phyloP scores from a whole-genome alignment of 352 stramenopile species.

The Pythium apleroticum region DNA sequence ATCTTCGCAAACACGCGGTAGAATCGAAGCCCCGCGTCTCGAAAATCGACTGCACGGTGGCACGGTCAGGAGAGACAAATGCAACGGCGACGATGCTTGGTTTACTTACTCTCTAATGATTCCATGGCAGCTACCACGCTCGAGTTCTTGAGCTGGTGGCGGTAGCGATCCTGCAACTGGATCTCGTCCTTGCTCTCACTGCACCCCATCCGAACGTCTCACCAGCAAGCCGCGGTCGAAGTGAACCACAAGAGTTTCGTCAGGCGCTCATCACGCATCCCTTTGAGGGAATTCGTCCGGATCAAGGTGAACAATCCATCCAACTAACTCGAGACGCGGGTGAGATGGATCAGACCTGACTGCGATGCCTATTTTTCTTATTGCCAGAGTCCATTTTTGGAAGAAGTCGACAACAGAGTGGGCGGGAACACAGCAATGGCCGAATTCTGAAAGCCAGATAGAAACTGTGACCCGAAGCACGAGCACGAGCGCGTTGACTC shows the following conservation, averaged over 20 bases:
- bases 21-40: conserved; percentile 37
- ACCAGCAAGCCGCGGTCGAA: neutral
- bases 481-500: neutral
- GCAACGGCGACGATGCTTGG: neutral
- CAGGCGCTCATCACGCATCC: neutral
- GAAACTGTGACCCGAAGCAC: neutral
- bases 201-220: conserved; percentile 34
- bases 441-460: neutral
- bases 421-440: neutral
- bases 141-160: conserved; percentile 39
- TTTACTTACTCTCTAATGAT: conserved; percentile 23
- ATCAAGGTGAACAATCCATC: neutral
- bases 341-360: neutral
- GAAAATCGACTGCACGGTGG: conserved; percentile 35
- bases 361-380: neutral
- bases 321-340: neutral
- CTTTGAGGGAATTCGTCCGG: neutral
- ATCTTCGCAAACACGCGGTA: conserved; percentile 50
- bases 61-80: neutral
- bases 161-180: conserved; percentile 35
- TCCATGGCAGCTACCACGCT: conserved; percentile 39
- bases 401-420: neutral
- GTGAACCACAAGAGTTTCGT: neutral
- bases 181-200: conserved; percentile 40
- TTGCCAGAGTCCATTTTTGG: neutral